These are phyloP conservation scores for Wickerhamiella sorbophila DNA, from an alignment of 805 yeast species.

Conservation along the genomic window DNA sequence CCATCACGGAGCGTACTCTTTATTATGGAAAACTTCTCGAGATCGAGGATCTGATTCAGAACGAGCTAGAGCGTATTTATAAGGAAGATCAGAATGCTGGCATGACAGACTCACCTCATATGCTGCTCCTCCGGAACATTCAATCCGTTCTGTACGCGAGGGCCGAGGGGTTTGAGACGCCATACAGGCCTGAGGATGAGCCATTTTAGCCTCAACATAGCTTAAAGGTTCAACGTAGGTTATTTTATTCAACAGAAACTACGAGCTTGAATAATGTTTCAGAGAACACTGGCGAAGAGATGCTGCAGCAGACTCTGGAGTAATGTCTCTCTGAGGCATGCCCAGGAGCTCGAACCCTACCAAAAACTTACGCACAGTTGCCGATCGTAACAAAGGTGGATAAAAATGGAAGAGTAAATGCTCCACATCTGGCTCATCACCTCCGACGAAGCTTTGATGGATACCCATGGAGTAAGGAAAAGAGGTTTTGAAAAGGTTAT, in stretches of 20 bases:
- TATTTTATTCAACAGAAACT: too few species aligned
- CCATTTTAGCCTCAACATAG: slow-evolving; percentile 5
- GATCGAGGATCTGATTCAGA: slow-evolving; percentile 67
- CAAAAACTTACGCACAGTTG: slow-evolving; percentile 59
- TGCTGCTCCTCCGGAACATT: slow-evolving; percentile 40
- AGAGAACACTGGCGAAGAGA: slow-evolving; percentile 27
- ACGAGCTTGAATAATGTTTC: slow-evolving; percentile 9
- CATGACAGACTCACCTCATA: slow-evolving; percentile 16
- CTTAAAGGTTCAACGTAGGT: too few species aligned
- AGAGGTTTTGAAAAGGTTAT: slow-evolving; percentile 50
- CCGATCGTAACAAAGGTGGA: slow-evolving; percentile 62
- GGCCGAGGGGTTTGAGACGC: slow-evolving; percentile 68
- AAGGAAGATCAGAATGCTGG: slow-evolving; percentile 25
- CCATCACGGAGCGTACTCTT: slow-evolving; percentile 64
- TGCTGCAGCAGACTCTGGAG: slow-evolving; percentile 53
- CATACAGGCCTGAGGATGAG: slow-evolving; percentile 21
- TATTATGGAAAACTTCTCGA: slow-evolving; percentile 82
- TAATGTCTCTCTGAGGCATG: slow-evolving; percentile 51
- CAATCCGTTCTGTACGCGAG: slow-evolving; percentile 68
- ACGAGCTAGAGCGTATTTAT: slow-evolving; percentile 38
- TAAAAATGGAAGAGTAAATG: slow-evolving; percentile 66
- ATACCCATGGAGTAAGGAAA: slow-evolving; percentile 76
- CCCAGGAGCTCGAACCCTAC: slow-evolving; percentile 55
- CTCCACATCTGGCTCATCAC: slow-evolving; percentile 31
- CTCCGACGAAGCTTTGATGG: slow-evolving; percentile 54